Conservation (phyloP, 1,139 yeast genomes). For the Pichia sp. region DNA sequence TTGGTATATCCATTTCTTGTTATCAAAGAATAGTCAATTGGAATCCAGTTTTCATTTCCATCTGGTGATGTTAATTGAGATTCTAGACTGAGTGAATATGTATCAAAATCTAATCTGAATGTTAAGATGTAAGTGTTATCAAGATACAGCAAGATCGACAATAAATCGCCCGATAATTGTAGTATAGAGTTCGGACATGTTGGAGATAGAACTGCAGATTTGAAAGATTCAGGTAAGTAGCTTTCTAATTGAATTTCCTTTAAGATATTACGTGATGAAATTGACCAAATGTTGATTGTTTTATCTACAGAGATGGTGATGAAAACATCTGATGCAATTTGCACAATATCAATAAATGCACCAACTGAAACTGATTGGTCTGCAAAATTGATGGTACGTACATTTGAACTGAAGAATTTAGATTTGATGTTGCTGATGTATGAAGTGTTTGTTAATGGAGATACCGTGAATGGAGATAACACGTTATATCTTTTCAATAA, state of each 20-base stretch:
- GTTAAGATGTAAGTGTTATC: constrained; percentile 44
- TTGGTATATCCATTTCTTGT: constrained; percentile 4
- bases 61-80: constrained; percentile 16
- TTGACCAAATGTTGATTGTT: constrained; percentile 55
- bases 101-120: constrained; percentile 19
- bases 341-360: constrained; percentile 32
- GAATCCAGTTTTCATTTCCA: constrained; percentile 16
- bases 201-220: constrained; percentile 21
- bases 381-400: constrained; percentile 15
- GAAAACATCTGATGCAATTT: constrained; percentile 26
- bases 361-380: constrained; percentile 29
- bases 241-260: constrained; percentile 35
- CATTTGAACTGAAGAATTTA: constrained; percentile 14
- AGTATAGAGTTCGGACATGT: constrained; percentile 21
- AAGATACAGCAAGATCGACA: constrained; percentile 37
- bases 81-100: constrained; percentile 5
- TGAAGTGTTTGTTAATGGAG: constrained; percentile 55
- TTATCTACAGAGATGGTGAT: constrained; percentile 47
- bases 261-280: constrained; percentile 37
- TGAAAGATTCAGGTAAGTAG: constrained; percentile 22
- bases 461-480: constrained; percentile 46
- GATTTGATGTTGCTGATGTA: constrained; percentile 42
- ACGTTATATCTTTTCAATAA: constrained; percentile 43
- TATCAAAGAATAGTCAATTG: constrained; percentile 12
- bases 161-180: constrained; percentile 13